Base-by-base conservation (phyloP, 2,329 filamentous ascomycete genomes). In the Colletotrichum destructivum region DNA sequence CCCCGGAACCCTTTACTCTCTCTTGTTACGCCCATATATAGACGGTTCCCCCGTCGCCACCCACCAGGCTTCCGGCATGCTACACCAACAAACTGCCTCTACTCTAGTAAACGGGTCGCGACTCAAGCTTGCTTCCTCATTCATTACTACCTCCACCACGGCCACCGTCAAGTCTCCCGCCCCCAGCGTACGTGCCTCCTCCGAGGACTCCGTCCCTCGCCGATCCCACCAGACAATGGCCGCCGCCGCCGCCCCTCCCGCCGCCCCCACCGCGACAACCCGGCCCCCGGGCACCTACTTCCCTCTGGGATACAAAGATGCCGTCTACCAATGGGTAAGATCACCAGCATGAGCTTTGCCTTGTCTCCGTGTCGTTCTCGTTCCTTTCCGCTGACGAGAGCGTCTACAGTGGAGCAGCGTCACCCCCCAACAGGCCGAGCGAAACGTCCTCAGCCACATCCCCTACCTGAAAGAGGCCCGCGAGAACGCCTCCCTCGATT, bases 271-370 rank as follows among this genome's bases (percentile, higher is more conserved):
- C 52, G 69, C 69, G 65, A 51, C 59, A 21, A 31, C 35, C 18
- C 79, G 77, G 38, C 77, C 78, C 1, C 70, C 77, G 2, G 79
- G 81, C 47, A 78, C 78, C 1, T 91, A 89, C 81, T 98, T 99
- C 75, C 95, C 96, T 2, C 84, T 98, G 26, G 92, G 95, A 61
- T 98, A 98, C 84, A 96, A 95, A 78, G 95, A 98, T 70, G 96
- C 94, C 18, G 94, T 94, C 74, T 92, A 89, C 76, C 96, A 98
- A 87, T 98, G 96, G 94, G 93, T 94, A 83, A 74, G 91, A 86
- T 63, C 59, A 35, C 13, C 18, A 13, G 40, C 23, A 13, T 7
- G 59, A 7, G 15, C 23, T 35, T 23, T 49, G 26, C 4, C 6
- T 16, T 38, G 5, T 13, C 23, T 54, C 13, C 3, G 46, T 23